Conservation (phyloP, 768 basidiomycete species). For the Mycena capillaripes region DNA sequence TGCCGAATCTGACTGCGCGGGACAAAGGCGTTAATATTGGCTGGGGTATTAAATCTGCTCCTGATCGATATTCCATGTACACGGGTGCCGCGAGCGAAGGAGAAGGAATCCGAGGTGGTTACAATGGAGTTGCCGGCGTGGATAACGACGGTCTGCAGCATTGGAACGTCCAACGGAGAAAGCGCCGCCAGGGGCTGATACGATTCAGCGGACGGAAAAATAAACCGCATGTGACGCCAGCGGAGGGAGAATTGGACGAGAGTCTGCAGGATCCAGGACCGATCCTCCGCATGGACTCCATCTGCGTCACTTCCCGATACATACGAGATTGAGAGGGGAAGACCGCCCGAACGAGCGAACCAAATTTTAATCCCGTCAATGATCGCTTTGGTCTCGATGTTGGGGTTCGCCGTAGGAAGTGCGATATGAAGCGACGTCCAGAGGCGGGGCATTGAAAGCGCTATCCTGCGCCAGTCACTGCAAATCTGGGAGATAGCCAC, state of each 20-base stretch:
- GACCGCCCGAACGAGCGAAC: neutral
- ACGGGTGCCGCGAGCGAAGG: neutral
- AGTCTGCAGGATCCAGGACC: neutral
- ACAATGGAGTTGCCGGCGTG: neutral
- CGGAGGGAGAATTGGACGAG: neutral
- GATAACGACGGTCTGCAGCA: neutral
- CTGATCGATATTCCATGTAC: neutral
- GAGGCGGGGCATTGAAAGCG: constrained; percentile 4
- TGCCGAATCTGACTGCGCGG: neutral
- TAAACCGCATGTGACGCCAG: neutral
- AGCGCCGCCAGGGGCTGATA: neutral
- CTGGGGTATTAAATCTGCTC: neutral
- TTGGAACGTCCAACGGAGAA: neutral
- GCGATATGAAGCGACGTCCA: neutral
- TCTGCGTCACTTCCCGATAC: neutral
- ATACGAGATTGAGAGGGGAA: neutral
- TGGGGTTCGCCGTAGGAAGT: neutral
- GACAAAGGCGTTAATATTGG: neutral
- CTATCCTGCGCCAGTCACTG: neutral
- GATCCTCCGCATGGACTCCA: neutral
- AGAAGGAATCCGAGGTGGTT: neutral
- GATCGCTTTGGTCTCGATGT: neutral
- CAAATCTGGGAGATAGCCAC: neutral
- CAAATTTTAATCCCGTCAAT: neutral
- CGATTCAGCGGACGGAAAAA: neutral